These are phyloP conservation scores for Russula earlei DNA, from an alignment of 768 basidiomycete species.

Conservation along the genomic window DNA sequence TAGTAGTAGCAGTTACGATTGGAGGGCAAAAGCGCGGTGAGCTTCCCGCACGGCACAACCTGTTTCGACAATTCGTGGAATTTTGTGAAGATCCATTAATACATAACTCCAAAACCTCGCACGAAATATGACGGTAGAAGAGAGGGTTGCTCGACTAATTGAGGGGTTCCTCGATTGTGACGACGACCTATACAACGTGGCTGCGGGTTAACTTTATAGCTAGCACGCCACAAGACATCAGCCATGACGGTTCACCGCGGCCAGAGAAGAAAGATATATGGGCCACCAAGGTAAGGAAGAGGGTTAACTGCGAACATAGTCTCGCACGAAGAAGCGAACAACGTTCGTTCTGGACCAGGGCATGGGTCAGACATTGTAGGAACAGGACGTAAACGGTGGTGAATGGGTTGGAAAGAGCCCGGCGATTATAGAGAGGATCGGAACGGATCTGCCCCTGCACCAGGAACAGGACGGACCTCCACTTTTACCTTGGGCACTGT, in stretches of 20 bases:
- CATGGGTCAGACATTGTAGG: not conserved
- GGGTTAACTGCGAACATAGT: not conserved
- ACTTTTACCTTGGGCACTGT: not conserved
- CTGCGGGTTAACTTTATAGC: not conserved
- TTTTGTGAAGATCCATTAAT: no score
- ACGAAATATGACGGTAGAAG: not conserved
- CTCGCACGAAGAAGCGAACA: not conserved
- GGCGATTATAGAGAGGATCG: not conserved
- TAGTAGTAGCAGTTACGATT: no score
- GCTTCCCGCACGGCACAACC: no score
- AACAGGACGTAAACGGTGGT: not conserved
- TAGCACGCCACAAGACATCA: not conserved
- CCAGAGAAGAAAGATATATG: not conserved
- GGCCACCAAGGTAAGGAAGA: not conserved
- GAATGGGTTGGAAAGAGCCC: not conserved
- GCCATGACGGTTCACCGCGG: not conserved
- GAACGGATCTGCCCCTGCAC: not conserved
- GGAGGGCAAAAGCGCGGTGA: no score
- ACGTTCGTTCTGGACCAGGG: conserved; percentile 8
- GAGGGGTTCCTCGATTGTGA: not conserved
- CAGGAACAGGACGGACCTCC: not conserved
- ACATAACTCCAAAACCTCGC: not conserved
- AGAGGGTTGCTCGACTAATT: no score
- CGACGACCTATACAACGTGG: not conserved
- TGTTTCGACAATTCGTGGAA: no score